These are phyloP conservation scores for Sicyos edulis DNA, from an alignment of 306 rosid genomes.

Conservation along the genomic window DNA sequence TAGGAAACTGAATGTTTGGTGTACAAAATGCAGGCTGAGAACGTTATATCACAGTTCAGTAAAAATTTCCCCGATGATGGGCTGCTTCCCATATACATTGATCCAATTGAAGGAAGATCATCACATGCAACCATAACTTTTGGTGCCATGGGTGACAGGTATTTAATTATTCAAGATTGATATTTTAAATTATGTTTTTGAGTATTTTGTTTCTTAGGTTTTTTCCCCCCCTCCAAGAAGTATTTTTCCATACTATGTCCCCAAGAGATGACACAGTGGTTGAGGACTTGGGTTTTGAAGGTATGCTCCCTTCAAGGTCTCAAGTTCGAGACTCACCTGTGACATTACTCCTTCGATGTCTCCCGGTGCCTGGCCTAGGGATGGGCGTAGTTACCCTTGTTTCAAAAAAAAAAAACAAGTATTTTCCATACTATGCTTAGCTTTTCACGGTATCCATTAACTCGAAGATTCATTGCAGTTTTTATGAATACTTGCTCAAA, in stretches of 20 bases:
- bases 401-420: not conserved
- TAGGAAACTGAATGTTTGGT: conserved; percentile 29
- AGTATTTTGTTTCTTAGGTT: not conserved
- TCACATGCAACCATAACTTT: conserved; percentile 67
- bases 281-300: too few species aligned
- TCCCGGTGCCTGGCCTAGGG: too few species aligned
- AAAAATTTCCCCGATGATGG: conserved; percentile 88
- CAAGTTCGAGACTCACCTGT: too few species aligned
- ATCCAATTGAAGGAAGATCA: conserved; percentile 58
- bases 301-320: too few species aligned
- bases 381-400: too few species aligned
- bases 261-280: too few species aligned
- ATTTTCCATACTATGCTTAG: not conserved
- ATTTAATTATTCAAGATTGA: conserved; percentile 16
- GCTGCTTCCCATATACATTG: conserved; percentile 82
- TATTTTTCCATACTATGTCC: too few species aligned
- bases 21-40: conserved; percentile 66
- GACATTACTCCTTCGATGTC: too few species aligned
- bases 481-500: conserved; percentile 95
- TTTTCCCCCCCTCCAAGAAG: too few species aligned
- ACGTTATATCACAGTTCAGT: conserved; percentile 56
- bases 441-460: conserved; percentile 22
- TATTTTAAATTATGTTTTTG: not conserved
- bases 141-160: conserved; percentile 99
- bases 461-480: conserved; percentile 52